Evolutionary conservation across 2,329 filamentous ascomycete genomes (phyloP), one percentile per base, ranked within the genome.

Genomic region (Calonectria fujianensis): DNA sequence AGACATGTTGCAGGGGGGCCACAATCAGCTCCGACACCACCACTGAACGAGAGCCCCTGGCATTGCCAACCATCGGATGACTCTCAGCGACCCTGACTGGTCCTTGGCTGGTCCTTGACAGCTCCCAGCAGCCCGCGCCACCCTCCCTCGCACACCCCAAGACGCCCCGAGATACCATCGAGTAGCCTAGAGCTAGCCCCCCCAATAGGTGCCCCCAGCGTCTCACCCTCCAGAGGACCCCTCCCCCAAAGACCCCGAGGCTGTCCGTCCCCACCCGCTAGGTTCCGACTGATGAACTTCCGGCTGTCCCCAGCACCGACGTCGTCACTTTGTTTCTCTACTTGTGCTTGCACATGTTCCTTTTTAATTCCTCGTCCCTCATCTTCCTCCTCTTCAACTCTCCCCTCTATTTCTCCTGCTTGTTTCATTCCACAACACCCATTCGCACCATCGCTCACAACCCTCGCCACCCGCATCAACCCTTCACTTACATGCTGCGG

Each of bases 321-420:
- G 61, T 74, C 72, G 72, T 70, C 67, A 37, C 29, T 69, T 69
- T 31, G 61, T 65, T 65, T 50, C 61, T 48, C 29, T 74, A 70
- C 61, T 70, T 74, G 39, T 70, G 61, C 72, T 67, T 67, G 41
- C 31, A 37, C 61, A 18, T 59, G 50, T 57, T 72, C 64, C 48
- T 52, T 54, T 50, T 48, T 29, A 37, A n/a, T 41, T 73, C 74
- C 75, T 48, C 27, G 20, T n/a, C 41, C 75, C 75, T 79, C 74
- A 66, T 70, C 61, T 29, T 70, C 45, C 61, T 67, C 69, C 51
- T 70, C 69, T 29, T 54, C 27, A 64, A 67, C 70, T 59, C 24
- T 29, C 48, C 67, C 69, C 18, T 67, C 68, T 65, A 29, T 73
- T 74, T 63, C 51, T 75, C 63, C 29, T 9, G n/a, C 48, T 54